Percentiles rank a stretch among this genome's conserved stretches.
These are phyloP conservation scores for Aspergillus fructus DNA, from an alignment of 2,329 filamentous ascomycete species.

Conservation along the genomic window DNA sequence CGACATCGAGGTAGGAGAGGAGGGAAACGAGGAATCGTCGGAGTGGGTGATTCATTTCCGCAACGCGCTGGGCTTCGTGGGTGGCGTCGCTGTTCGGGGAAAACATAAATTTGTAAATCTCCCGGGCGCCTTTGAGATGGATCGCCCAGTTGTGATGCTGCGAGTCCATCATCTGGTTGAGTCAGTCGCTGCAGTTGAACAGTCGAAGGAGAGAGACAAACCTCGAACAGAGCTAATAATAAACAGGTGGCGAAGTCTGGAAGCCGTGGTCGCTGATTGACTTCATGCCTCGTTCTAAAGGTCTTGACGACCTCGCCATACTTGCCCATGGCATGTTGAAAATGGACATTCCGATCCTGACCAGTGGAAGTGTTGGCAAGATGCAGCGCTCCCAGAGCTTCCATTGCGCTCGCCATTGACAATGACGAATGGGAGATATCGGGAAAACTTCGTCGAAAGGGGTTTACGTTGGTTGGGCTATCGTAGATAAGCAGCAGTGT, in stretches of 20 bases:
- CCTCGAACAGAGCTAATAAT: slow-evolving; percentile 36
- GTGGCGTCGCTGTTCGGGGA: slow-evolving; percentile 24
- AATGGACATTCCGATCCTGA: slow-evolving; percentile 32
- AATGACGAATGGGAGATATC: slow-evolving; percentile 34
- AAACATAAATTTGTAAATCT: slow-evolving; percentile 38
- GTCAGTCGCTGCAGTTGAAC: slow-evolving; percentile 6
- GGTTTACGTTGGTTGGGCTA: slow-evolving; percentile 36
- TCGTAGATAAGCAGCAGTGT: slow-evolving; percentile 38
- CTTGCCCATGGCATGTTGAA: slow-evolving; percentile 39
- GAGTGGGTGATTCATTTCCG: slow-evolving; percentile 34
- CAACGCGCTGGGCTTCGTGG: slow-evolving; percentile 28
- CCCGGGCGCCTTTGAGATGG: slow-evolving; percentile 40
- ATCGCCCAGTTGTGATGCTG: slow-evolving; percentile 40
- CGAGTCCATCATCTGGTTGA: slow-evolving; percentile 38
- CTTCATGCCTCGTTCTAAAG: slow-evolving; percentile 28
- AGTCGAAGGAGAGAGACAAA: slow-evolving; percentile 12
- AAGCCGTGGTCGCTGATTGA: slow-evolving; percentile 24
- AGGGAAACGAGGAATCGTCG: slow-evolving; percentile 40
- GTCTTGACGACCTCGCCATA: slow-evolving; percentile 39
- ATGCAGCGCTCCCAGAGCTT: slow-evolving; percentile 42
- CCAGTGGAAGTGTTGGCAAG: slow-evolving; percentile 39
- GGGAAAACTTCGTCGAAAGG: slow-evolving; percentile 35
- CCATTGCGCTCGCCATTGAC: slow-evolving; percentile 39
- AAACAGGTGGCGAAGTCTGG: slow-evolving; percentile 37
- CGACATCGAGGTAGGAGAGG: slow-evolving; percentile 41